Base-by-base conservation (phyloP, 2,329 filamentous ascomycete genomes). In the Capronia coronata region DNA sequence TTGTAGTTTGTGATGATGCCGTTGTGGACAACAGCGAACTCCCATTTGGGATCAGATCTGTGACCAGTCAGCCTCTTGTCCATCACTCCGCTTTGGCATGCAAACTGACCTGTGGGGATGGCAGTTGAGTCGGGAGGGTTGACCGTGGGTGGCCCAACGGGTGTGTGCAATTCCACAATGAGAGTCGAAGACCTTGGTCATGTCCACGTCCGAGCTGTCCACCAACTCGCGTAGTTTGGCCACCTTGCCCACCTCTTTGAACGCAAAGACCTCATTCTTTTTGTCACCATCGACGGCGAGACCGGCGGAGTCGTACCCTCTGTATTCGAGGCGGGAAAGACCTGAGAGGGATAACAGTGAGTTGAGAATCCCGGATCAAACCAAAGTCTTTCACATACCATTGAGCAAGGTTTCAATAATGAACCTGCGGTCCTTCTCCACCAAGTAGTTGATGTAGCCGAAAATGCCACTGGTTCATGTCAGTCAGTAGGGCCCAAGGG, bases 1-100 rank as follows among this genome's bases (percentile, higher is more conserved):
- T 98, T 98, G 82, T 98, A 98, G 81, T 98, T 98, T 76, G 93
- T 98, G 74, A 98, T 98, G 79, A 98, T 98, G 67, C 93, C 93
- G 74, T 98, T 98, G 84, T 98, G 93, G 55, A 97, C 93, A 63
- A 98, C 84, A 60, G 87, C 80, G 71, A 98, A 98, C 74, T 98
- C 86, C 89, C 91, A 98, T 65, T 75, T 87, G 63, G 85, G 82
- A 71, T 98, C 93, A 60, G 91, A 97, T 72, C 90, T 94, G 59
- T 48, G 14, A 30, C 6, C 14, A 23, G 54, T 56, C 43, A 56
- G 51, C 37, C 8, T 8, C 16, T 6, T 38, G 2, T 9, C 10
- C 16, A 18, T 18, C 5, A 19, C n/a, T 19, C 14, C 19, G 34
- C 14, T 18, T 6, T 37, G 10, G 18, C 21, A 22, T 21, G 16